phyloP scores from a whole-genome alignment of 371 early-diverging fungal species.

The Zancudomyces culisetae region DNA sequence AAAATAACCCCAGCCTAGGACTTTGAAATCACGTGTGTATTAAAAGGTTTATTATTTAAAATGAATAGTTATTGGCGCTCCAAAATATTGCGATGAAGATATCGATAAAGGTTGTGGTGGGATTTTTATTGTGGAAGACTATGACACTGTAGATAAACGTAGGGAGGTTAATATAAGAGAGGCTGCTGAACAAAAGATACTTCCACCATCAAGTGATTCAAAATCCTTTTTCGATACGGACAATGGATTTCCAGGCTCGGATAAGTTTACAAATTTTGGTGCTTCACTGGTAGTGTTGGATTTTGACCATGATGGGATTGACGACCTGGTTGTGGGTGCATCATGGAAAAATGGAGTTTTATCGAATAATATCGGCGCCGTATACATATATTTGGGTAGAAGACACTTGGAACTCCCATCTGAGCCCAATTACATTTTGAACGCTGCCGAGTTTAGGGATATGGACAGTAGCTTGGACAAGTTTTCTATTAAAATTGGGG shows the following conservation, averaged over 20 bases:
- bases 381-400: slow-evolving; percentile 55
- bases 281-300: slow-evolving; percentile 52
- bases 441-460: slow-evolving; percentile 6
- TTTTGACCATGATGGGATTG: slow-evolving; percentile 65
- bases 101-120: slow-evolving; percentile 28
- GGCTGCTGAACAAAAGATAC: background rate
- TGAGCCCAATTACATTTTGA: slow-evolving; percentile 24
- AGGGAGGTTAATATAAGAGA: background rate
- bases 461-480: slow-evolving; percentile 10
- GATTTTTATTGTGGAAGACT: slow-evolving; percentile 28
- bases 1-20: too few relatives aligned
- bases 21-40: too few relatives aligned
- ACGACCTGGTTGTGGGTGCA: slow-evolving; percentile 62
- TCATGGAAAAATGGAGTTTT: slow-evolving; percentile 29
- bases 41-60: too few relatives aligned
- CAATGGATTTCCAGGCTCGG: background rate
- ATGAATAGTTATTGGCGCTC: slow-evolving; percentile 45
- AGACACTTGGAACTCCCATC: slow-evolving; percentile 22
- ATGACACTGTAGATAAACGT: background rate
- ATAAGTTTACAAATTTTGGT: slow-evolving; percentile 42
- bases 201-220: background rate
- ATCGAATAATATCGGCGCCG: slow-evolving; percentile 24
- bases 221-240: background rate
- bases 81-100: slow-evolving; percentile 26
- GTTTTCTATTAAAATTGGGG: slow-evolving; percentile 39